Base-by-base conservation (phyloP, 805 yeast genomes). In the Jamesozyma spencerorum region DNA sequence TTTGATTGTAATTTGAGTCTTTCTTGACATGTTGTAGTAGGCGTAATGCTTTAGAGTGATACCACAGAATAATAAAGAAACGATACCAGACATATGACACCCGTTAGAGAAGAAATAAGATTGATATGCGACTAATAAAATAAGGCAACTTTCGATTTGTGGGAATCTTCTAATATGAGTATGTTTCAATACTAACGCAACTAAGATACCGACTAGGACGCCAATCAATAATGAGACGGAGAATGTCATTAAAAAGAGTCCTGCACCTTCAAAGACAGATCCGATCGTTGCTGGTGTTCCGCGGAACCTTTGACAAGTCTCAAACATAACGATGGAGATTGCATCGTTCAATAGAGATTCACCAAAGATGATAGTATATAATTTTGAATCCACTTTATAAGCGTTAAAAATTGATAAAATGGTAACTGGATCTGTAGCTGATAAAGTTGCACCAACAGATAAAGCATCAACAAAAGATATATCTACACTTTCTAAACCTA, bases 81-180 rank as follows among this genome's bases (percentile, higher is more conserved):
- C 97, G 48, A 90, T 90, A 35, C 99, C 99, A 5, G 97, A 88
- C 98, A 92, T 92, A 60, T 94, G 98, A 54, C 97, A 94, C 37
- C 98, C 99, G 57, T 92, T 92, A 33, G 97, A 88, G 63, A 92
- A 92, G 69, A 92, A 92, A 63, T 92, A 92, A 0, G 97, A 86
- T 54, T 87, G 95, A 60, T 92, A 92, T 14, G 97, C 97, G 58
- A 88, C 79, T 50, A 92, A 65, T 34, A 92, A 65, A 22, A 92
- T 94, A 41, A 92, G 60, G 61, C 97, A 94, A 22, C 97, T 85
- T 67, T 92, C 99, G 54, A 92, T 85, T 60, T 87, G 94, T n/a
- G 97, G 97, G 60, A 84, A 86, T 52, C 97, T 70, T 65, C 97
- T 73, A 38, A 92, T 79, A 54, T 86, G 94, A 3, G 96, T 81